Conservation (phyloP, 129 eudicot species). For the Saussurea involucrata region DNA sequence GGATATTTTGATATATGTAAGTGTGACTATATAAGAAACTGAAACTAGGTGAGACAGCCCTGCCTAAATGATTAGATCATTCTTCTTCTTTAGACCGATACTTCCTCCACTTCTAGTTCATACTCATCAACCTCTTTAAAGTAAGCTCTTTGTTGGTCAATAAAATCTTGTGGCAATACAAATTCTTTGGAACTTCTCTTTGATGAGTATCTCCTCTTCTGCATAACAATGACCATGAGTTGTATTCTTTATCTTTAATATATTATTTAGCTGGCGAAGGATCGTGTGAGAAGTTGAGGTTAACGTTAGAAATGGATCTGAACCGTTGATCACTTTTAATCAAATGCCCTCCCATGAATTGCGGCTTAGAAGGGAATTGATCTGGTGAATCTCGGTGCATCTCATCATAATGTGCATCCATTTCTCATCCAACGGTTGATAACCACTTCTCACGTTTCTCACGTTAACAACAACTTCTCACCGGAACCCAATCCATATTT, state of each 20-base stretch:
- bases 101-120: conserved; percentile 62
- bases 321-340: too few species aligned
- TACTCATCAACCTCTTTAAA: conserved; percentile 66
- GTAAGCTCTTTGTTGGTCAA: conserved; percentile 61
- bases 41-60: conserved; percentile 3
- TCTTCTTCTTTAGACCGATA: conserved; percentile 28
- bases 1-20: background rate
- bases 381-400: too few species aligned
- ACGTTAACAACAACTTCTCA: too few species aligned
- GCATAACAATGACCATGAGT: conserved; percentile 25
- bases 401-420: too few species aligned
- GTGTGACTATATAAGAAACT: conserved; percentile 22
- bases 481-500: too few species aligned
- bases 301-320: too few species aligned
- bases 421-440: too few species aligned
- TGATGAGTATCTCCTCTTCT: conserved; percentile 40
- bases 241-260: background rate
- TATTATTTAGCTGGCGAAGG: too few species aligned
- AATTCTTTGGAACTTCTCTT: conserved; percentile 23
- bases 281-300: too few species aligned
- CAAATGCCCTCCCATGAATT: too few species aligned
- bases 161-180: conserved; percentile 46
- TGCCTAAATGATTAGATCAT: conserved; percentile 10
- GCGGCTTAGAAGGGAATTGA: too few species aligned
- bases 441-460: too few species aligned